Evolutionary conservation across 148 eudicot species (phyloP), one percentile per base, ranked within the genome.

Genomic region (Camellia granthamiana): DNA sequence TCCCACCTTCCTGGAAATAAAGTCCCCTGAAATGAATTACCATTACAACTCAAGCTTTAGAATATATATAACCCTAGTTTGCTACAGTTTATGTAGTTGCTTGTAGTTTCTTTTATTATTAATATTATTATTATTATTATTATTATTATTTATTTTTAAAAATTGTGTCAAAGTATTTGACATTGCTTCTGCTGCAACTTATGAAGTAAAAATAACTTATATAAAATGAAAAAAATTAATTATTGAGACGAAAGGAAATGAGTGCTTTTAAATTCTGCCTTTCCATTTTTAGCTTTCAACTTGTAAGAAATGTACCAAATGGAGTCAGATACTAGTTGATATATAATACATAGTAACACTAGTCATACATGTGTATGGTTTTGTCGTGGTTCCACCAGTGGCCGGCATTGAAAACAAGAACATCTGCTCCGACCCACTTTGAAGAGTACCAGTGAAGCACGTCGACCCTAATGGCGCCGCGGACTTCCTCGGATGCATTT

Each of bases 351-450:
- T 0, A 9, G 30, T n/a, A 30, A 3, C 2, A 63, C 30, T 69
- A 52, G 3, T 44, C 90, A 6, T 88, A 94, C 97, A 81, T 60
- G 43, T 85, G 84, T 6, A 72, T 9, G 0, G 97, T 94, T 82
- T 94, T 94, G 44, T 87, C 93, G 5, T 85, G 69, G 78, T 91
- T 92, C 98, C 97, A 92, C 98, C 98, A 94, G 38, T 94, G 98
- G 6, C 95, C 95, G 6, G 88, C 78, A 16, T 79, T 85, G 81
- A 87, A 87, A 3, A 87, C 76, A 15, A 83, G 81, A 68, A 83
- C 73, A 71, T 89, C 80, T 7, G 92, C 98, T 38, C 88, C 89
- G 1, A 79, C 80, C 98, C 98, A 94, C 77, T 85, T 88, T 6
- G 61, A 46, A 1, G 90, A 87, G 64, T 59, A 88, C 97, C 91